Base-by-base conservation (phyloP, 768 basidiomycete genomes). In the Leucocoprinus sp. region DNA sequence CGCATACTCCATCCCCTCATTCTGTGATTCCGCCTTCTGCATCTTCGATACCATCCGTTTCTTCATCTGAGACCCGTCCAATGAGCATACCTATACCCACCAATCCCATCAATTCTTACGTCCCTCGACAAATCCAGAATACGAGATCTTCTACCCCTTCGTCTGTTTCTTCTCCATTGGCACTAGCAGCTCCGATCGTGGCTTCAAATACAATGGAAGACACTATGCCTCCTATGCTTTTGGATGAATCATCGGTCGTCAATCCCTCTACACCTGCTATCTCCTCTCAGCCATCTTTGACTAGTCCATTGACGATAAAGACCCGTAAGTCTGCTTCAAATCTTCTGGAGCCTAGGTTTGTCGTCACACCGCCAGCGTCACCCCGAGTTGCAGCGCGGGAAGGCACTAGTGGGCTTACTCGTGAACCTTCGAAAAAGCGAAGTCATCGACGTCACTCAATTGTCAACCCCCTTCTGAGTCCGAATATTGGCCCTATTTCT, bases 61-160 rank as follows among this genome's bases (percentile, higher is more conserved):
- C 37, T n/a, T 51, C 62, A 42, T 50, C 60, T 9, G 58, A 59
- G 26, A 55, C 62, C 15, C 50, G 60, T 15, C 41, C 53, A 8
- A 42, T 43, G 15, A 47, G 44, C 26, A 41, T 57, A 41, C 46
- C 52, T 23, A 37, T 40, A 36, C 45, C 57, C 52, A 21, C 56
- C 50, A 52, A 55, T 42, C 50, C 54, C 48, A 21, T 55, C 15
- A 29, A 35, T 34, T 46, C 54, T 22, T 57, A 66, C 33, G 56
- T 59, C 37, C 49, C 66, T 11, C 69, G 73, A 36, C 72, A 73
- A 48, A 61, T 66, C 54, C 65, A 85, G 50, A 52, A 55, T 42
- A 89, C 88, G 7, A 74, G 89, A 39, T 89, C 89, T 5, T 91
- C 88, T 8, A 92, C 89, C 0, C 89, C 89, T 12, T 91, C 89